Conservation (phyloP, 805 yeast genomes). For the Candida sphagnicola region DNA sequence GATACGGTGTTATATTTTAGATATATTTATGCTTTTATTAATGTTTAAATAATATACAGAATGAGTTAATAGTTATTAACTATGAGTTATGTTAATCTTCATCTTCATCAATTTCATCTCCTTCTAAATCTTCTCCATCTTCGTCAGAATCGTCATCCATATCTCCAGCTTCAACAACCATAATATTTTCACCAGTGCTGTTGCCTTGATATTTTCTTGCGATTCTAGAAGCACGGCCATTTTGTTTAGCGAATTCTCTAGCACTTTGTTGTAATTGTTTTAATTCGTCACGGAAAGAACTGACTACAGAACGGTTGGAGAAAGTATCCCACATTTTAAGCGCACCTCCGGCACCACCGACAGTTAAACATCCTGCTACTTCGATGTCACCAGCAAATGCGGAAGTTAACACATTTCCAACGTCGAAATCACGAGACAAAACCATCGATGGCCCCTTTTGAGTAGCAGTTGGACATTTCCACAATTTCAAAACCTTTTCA, state of each 20-base stretch:
- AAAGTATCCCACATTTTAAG: slow-evolving; percentile 92
- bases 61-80: neutral
- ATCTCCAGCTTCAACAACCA: slow-evolving; percentile 62
- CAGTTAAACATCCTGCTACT: slow-evolving; percentile 75
- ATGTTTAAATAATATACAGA: slow-evolving; percentile 4
- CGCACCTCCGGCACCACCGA: slow-evolving; percentile 84
- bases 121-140: slow-evolving; percentile 37
- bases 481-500: slow-evolving; percentile 79
- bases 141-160: slow-evolving; percentile 53
- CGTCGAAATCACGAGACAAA: slow-evolving; percentile 85
- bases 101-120: slow-evolving; percentile 16
- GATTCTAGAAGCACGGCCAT: slow-evolving; percentile 66
- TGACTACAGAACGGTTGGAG: slow-evolving; percentile 74
- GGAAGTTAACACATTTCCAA: slow-evolving; percentile 84
- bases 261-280: slow-evolving; percentile 52
- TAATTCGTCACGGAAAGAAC: slow-evolving; percentile 59
- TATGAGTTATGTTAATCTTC: slow-evolving; percentile 10
- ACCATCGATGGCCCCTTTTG: slow-evolving; percentile 74
- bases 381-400: slow-evolving; percentile 85
- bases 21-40: slow-evolving; percentile 2
- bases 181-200: slow-evolving; percentile 48
- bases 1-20: no score
- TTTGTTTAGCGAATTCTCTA: slow-evolving; percentile 48
- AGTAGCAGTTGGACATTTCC: slow-evolving; percentile 58
- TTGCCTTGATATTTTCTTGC: slow-evolving; percentile 62